A percentile compares a stretch with the other conserved stretches of the same genome.
Evolutionary conservation across 2,329 filamentous ascomycete species (phyloP).

Genomic region (Tolypocladium nubicola): DNA sequence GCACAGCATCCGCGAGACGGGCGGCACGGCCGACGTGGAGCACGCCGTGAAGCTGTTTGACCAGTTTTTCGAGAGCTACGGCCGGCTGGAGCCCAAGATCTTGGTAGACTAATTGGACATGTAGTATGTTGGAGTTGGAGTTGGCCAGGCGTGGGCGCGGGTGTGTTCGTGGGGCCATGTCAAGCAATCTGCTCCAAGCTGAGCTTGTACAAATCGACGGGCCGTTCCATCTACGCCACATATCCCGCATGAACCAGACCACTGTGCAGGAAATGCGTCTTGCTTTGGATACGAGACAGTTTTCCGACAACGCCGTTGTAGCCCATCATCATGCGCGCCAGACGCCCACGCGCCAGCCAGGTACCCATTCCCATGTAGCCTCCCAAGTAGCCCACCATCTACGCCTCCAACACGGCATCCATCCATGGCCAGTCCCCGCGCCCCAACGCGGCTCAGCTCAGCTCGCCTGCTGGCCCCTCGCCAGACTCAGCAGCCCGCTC

Average conservation of each 20-base stretch:
- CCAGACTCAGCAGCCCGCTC: constrained; percentile 40
- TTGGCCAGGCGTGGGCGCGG: too few relatives aligned
- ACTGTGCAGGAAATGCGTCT: background rate
- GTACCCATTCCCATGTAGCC: background rate
- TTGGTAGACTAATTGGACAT: constrained; percentile 54
- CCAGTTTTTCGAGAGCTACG: constrained; percentile 77
- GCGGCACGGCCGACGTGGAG: constrained; percentile 77
- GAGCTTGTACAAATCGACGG: background rate
- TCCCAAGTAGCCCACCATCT: background rate
- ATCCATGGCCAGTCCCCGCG: background rate
- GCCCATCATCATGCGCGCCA: background rate
- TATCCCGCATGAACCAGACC: background rate
- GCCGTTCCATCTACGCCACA: background rate
- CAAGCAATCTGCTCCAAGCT: background rate
- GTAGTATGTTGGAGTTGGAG: background rate
- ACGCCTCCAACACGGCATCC: background rate
- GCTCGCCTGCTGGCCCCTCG: constrained; percentile 9
- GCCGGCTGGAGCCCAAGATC: constrained; percentile 72
- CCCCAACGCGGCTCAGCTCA: background rate
- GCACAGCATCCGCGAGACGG: constrained; percentile 94
- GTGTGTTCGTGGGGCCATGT: too few relatives aligned
- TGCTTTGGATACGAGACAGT: background rate
- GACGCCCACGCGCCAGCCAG: background rate
- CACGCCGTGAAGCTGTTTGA: constrained; percentile 79
- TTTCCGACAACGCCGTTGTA: background rate